Evolutionary conservation across 1,139 yeast genomes (phyloP), one percentile per base, ranked within the genome.

Genomic region (Geotrichum candidum): DNA sequence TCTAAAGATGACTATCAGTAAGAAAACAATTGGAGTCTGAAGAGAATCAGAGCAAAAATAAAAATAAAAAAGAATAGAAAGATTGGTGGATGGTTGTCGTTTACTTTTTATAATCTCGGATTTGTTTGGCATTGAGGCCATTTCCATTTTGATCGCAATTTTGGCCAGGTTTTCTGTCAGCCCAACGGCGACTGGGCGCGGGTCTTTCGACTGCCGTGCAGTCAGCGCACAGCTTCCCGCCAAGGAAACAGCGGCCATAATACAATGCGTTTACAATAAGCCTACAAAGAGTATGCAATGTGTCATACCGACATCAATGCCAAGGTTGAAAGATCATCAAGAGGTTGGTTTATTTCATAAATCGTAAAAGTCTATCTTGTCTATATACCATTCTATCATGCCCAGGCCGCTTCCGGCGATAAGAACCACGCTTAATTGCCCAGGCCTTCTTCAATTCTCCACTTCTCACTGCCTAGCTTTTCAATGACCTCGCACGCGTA

Each of bases 371-470:
- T 35, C 41, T 35, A 35, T 35, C 41, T 35, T 18, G 41, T 35
- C 41, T 35, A 35, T 35, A 15, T 9, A 35, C 18, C 18, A 35
- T 35, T 35, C 10, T 35, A 35, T 35, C 41, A 35, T 35, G 15
- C 22, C n/a, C 3, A 18, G 15, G n/a, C 15, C 52, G 3, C n/a
- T 6, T 53, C 31, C 51, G 11, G 10, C 29, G 18, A 18, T 41
- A 29, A 2, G 33, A 15, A n/a, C 35, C 38, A 35, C 13, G 13
- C 13, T 29, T 48, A 10, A 11, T 52, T 54, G 60, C 25, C 18
- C 15, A 64, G 55, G 51, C 92, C 92, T 72, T 88, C 96, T 63
- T 85, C 87, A 0, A 84, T 80, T 3, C 70, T 65, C 87, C 88
- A 84, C 60, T 73, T 75, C 45, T 72, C 71, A 3, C 64, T 68